phyloP scores from a whole-genome alignment of 108 stramenopile species.

The Chaetoceros tenuissimus region DNA sequence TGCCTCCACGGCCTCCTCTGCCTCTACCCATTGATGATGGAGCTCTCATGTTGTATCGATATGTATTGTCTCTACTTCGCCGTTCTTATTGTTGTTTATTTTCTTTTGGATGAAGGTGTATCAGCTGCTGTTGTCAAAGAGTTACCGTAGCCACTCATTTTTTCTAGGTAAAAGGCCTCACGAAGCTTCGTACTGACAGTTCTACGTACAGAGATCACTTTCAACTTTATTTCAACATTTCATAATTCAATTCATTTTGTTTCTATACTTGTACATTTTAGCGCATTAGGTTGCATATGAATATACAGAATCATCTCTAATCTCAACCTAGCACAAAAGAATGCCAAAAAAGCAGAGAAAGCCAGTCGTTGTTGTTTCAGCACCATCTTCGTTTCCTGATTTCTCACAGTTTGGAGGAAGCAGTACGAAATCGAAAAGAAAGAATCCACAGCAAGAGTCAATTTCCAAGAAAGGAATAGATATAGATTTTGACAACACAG shows the following conservation, averaged over 20 bases:
- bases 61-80: neutral
- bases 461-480: slow-evolving; percentile 1
- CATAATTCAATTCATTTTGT: too few relatives aligned
- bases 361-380: neutral
- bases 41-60: neutral
- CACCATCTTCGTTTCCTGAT: neutral
- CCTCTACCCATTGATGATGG: slow-evolving; percentile 14
- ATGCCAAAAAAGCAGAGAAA: neutral
- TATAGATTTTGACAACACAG: slow-evolving; percentile 62
- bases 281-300: too few relatives aligned
- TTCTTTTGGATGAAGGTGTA: neutral
- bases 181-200: too few relatives aligned
- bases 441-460: neutral
- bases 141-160: too few relatives aligned
- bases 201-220: too few relatives aligned
- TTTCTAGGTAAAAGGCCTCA: too few relatives aligned
- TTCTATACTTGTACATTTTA: too few relatives aligned
- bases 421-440: neutral
- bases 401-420: neutral
- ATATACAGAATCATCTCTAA: too few relatives aligned
- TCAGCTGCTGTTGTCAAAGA: neutral
- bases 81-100: neutral
- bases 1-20: slow-evolving; percentile 36
- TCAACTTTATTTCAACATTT: too few relatives aligned
- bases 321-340: too few relatives aligned